phyloP scores from a whole-genome alignment of 2,329 filamentous ascomycete genomes.

The Neurospora sp. region DNA sequence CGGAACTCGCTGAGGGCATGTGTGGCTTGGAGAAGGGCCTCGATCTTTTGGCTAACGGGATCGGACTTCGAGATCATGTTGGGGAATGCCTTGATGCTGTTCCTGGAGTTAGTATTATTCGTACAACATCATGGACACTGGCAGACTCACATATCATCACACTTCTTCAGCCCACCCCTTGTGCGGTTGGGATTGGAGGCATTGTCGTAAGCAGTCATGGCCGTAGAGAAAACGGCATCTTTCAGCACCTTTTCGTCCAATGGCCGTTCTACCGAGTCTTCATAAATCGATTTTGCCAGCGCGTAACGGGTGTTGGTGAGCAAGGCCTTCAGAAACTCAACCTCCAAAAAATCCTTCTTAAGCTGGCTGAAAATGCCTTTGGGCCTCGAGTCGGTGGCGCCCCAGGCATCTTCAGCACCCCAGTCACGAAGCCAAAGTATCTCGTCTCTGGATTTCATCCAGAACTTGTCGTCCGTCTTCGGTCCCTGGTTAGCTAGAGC shows the following conservation, averaged over 20 bases:
- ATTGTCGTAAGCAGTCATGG: conserved; percentile 66
- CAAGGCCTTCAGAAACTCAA: conserved; percentile 59
- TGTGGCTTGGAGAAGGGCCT: conserved; percentile 60
- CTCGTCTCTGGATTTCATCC: conserved; percentile 51
- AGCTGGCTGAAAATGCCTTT: conserved; percentile 51
- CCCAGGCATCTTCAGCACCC: conserved; percentile 42
- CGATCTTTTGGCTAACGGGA: conserved; percentile 42
- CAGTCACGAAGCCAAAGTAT: conserved; percentile 66
- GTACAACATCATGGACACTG: not conserved
- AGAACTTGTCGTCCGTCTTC: conserved; percentile 53
- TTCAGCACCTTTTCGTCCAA: conserved; percentile 43
- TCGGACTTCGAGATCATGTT: conserved; percentile 42
- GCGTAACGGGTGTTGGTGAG: conserved; percentile 50
- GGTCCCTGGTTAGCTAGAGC: conserved; percentile 37
- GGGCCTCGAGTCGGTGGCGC: not conserved
- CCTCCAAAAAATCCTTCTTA: conserved; percentile 51
- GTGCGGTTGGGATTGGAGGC: conserved; percentile 72
- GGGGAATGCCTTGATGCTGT: conserved; percentile 54
- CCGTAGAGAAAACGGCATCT: conserved; percentile 50
- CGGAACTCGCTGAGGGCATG: conserved; percentile 68
- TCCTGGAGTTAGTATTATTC: not conserved
- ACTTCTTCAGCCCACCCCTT: conserved; percentile 67
- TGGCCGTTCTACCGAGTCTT: conserved; percentile 37
- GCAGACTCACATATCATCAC: conserved; percentile 53
- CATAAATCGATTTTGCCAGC: conserved; percentile 53